Conservation (phyloP, 1,284 basidiomycete genomes). For the Cryptococcus maquisensis region DNA sequence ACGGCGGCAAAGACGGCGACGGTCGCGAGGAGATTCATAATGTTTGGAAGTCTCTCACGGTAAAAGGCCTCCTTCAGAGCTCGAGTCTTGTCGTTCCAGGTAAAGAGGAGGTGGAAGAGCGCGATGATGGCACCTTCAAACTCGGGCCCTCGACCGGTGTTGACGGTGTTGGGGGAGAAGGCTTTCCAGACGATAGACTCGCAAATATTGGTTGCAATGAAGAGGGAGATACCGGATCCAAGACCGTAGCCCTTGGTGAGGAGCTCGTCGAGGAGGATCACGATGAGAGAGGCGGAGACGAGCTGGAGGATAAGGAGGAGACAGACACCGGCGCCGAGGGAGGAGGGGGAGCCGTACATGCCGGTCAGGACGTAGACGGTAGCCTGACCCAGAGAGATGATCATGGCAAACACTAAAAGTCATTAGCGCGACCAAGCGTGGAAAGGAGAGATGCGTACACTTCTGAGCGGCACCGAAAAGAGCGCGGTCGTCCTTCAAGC, state of each 20-base stretch:
- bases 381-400: conserved; percentile 93
- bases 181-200: conserved; percentile 99
- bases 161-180: conserved; percentile 95
- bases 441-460: conserved; percentile 57
- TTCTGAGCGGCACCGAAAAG: conserved; percentile 97
- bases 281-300: conserved; percentile 88
- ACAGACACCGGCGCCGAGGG: conserved; percentile 95
- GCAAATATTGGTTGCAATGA: conserved; percentile 99
- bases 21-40: conserved; percentile 96
- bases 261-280: conserved; percentile 96
- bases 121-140: conserved; percentile 96
- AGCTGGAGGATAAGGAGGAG: conserved; percentile 92
- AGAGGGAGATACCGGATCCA: conserved; percentile 95
- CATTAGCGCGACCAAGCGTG: conserved; percentile 1
- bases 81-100: conserved; percentile 97
- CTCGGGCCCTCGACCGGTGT: conserved; percentile 96
- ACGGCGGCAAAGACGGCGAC: conserved; percentile 87
- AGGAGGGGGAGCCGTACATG: conserved; percentile 88
- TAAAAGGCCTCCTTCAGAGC: conserved; percentile 98
- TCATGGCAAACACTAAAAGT: conserved; percentile 83
- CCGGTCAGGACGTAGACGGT: conserved; percentile 97
- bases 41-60: conserved; percentile 92
- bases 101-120: conserved; percentile 96
- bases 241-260: conserved; percentile 99
- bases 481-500: conserved; percentile 92